Conservation (phyloP, 345 rosid species). For the Lagerstroemia speciosa region DNA sequence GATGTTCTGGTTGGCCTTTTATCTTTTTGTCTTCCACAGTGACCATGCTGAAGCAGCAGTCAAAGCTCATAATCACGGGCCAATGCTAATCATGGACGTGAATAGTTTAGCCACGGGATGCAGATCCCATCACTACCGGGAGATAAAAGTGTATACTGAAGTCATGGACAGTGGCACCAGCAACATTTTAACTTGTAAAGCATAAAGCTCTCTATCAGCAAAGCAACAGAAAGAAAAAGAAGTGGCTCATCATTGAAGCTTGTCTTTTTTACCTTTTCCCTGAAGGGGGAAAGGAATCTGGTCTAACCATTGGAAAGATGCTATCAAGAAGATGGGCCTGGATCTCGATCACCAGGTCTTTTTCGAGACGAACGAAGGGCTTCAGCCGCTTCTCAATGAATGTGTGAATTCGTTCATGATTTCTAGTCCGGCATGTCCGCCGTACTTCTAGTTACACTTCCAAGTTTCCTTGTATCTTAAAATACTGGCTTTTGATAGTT, state of each 20-base stretch:
- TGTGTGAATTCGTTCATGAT: no score
- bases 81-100: no score
- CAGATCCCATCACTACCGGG: neutral
- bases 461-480: no score
- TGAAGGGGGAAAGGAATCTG: neutral
- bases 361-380: no score
- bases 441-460: no score
- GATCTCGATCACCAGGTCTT: no score
- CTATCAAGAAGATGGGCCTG: no score
- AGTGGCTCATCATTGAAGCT: slow-evolving; percentile 3
- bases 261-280: neutral
- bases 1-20: no score
- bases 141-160: neutral
- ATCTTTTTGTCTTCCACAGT: neutral
- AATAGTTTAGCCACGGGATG: neutral
- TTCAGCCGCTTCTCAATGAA: no score
- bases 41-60: neutral
- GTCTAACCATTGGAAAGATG: neutral
- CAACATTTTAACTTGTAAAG: slow-evolving; percentile 2
- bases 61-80: neutral
- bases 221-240: neutral
- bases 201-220: neutral
- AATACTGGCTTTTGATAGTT: no score
- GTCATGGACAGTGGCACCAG: neutral
- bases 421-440: no score